Evolutionary conservation across 139 green algal species (phyloP), one percentile per base, ranked within the genome.

Genomic region (Chlorella ohadii): DNA sequence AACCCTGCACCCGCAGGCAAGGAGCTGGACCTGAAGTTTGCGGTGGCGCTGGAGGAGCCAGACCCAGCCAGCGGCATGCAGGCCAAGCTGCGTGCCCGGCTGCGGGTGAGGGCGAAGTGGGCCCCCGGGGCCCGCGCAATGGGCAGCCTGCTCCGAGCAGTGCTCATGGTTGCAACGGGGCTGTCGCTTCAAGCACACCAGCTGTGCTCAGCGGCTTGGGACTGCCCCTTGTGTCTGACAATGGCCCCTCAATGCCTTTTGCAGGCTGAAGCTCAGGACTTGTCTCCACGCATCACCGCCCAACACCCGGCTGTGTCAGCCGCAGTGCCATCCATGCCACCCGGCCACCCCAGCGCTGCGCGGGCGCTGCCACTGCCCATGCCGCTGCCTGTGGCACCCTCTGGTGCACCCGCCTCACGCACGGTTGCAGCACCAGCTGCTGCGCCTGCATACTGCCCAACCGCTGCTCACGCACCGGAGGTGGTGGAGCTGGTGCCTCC

Each of bases 21-120:
- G 70, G 25, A 31, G 38, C 20, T 79, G 27, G 68, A 79, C 38
- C 17, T 85, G 12, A 83, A 83, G 61, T 64, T 65, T 61, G 78
- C 78, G 1, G 78, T 83, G 27, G 78, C 78, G 3, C 75, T 81
- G 77, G 78, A 34, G 7, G 78, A 83, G 39, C 78, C 78, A 3
- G 78, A 75, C 39, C 78, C 41, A 6, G 57, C 34, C 25, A 72
- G 28, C 38, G 59, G 76, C 59, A 12, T 72, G 36, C 57, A 61
- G 76, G 34, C 76, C 57, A 72, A 82, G 59, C 57, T 56, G 36
- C 76, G 57, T 17, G 76, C 76, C 59, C 72, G 68, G 59, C 36
- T 61, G 76, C 76, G 76, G 76, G 76, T 82, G 59, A 25, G 76
- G 66, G 33, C n/a, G n/a, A n/a, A n/a, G n/a, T n/a, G n/a, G n/a